Conservation (phyloP, 225 moss, liverwort and hornwort genomes). For the Antitrichia curtipendula region DNA sequence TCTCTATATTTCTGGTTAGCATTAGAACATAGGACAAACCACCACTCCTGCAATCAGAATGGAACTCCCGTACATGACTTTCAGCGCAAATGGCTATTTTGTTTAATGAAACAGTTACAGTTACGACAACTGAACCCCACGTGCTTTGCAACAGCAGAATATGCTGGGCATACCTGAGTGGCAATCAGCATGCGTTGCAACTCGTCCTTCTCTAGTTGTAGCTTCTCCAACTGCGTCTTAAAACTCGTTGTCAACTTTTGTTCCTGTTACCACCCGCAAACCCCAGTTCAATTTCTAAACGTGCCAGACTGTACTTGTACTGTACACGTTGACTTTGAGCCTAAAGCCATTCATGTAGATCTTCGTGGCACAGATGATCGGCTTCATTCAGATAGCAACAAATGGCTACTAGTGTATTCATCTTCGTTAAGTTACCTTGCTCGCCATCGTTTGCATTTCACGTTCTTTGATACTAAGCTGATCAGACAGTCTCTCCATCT, state of each 20-base stretch:
- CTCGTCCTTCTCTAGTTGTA: constrained; percentile 82
- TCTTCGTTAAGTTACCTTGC: constrained; percentile 44
- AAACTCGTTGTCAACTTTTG: constrained; percentile 64
- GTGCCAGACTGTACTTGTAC: background rate
- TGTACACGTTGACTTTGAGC: background rate
- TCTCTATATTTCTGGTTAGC: background rate
- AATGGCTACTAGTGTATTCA: background rate
- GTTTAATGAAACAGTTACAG: background rate
- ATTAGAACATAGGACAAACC: background rate
- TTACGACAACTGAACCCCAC: background rate
- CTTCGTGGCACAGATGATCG: background rate
- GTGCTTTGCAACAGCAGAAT: background rate
- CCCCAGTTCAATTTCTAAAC: background rate
- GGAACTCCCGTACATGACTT: background rate
- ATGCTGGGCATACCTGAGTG: constrained; percentile 42
- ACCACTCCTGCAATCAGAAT: background rate
- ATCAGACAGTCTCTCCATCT: constrained; percentile 69
- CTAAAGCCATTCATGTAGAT: background rate
- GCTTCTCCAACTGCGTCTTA: constrained; percentile 71
- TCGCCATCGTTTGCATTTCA: constrained; percentile 68
- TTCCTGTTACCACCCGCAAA: constrained; percentile 33
- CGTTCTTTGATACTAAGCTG: constrained; percentile 77
- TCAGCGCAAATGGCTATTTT: background rate
- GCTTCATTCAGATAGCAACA: background rate
- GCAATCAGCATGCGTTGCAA: constrained; percentile 73